Base-by-base conservation (phyloP, 768 basidiomycete genomes). In the Auricularia sp. region DNA sequence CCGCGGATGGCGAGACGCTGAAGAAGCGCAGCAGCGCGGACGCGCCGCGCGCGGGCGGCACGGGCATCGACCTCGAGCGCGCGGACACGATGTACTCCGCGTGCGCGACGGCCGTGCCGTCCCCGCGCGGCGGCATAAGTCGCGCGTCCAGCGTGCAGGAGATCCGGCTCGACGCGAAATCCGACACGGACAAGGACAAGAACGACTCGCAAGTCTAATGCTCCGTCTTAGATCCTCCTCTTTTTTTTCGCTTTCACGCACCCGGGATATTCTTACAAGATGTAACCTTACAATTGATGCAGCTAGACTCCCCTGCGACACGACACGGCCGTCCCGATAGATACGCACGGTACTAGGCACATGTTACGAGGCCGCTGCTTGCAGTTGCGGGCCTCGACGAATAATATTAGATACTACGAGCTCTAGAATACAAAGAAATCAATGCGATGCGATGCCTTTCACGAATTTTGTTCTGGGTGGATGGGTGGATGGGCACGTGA, bases 141-240 rank as follows among this genome's bases (percentile, higher is more conserved):
- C 62, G 56, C 65, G n/a, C 39, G 39, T 42, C 39, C 39, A 51
- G 47, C 47, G 47, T 51, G 47, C 47, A 16, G 47, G 47, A 51
- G 47, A 51, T 51, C 47, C 47, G 21, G 10, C 47, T 51, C 47
- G 21, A 51, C 10, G 10, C 11, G 18, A 10, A 10, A 16, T 16
- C 14, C 47, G 47, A 51, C 11, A 16, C 8, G 47, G 47, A 18
- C 47, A 29, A 29, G 29, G 29, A 29, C 29, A 29, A 29, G 29
- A 51, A 1, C 18, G 18, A 7, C 53, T 29, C 53, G 18, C 53
- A n/a, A 54, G 53, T n/a, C n/a, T 54, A n/a, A n/a, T n/a, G n/a
- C n/a, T n/a, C n/a, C n/a, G n/a, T n/a, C n/a, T n/a, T n/a, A n/a
- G n/a, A n/a, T n/a, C n/a, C 8, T 29, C n/a, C 8, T 29, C n/a